Evolutionary conservation across 75 land plant genomes (phyloP), one percentile per base, ranked within the genome.

Genomic region (Picea glauca): DNA sequence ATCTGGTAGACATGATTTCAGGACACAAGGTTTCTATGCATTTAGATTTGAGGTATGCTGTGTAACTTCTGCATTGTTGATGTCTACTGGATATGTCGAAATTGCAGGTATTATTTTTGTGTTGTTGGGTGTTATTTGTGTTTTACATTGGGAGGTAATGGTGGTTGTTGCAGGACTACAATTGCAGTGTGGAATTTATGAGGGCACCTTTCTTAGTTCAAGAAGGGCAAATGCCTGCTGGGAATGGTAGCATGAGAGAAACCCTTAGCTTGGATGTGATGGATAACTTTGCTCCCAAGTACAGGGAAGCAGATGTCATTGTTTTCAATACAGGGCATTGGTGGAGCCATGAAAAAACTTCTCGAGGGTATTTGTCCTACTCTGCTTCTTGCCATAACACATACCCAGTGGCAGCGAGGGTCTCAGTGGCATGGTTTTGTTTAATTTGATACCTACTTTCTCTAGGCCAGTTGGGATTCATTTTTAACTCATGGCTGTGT

Each of bases 191-290:
- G 64, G 94, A 94, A 85, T 94, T 91, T 85, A 87, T 91, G 76
- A 85, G 85, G 4, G 81, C 96, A 26, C 94, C 90, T 31, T 94
- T 91, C 79, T 78, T 94, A 30, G 94, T 91, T 60, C 90, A 83
- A 79, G 88, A 91, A 74, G 85, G 87, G 88, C 87, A 87, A 21
- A 77, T 79, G 60, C 57, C 81, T 7, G 87, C 84, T 1, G 76
- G 35, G 18, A 83, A 87, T 60, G 88, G 93, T 13, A 83, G 77
- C 11, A 78, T 57, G 40, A 90, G 87, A 64, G 92, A 88, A 58
- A 88, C 88, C 1, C 88, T 96, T 11, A 82, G 88, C 17, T 82
- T 96, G 12, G 98, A 96, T 74, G 58, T 84, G 30, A 83, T 94
- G 58, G 89, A 87, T 75, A 80, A 72, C 81, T 83, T 58, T 18